phyloP scores from a whole-genome alignment of 1,284 basidiomycete species.

The Ustilago tritici region DNA sequence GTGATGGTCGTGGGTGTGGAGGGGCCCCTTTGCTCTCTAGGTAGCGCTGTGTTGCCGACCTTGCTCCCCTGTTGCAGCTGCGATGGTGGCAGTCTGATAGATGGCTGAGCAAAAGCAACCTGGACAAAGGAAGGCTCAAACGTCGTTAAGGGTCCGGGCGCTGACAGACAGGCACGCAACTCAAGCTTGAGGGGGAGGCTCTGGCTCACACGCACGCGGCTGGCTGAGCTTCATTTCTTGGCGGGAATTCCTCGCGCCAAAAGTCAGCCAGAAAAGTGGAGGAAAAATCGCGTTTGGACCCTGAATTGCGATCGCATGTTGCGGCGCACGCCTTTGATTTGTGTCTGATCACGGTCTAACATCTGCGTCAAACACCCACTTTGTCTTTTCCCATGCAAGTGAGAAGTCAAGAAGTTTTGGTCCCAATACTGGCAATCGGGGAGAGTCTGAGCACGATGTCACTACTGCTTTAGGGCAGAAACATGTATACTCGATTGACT shows the following conservation, averaged over 20 bases:
- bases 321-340: background rate
- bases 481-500: no score
- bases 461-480: no score
- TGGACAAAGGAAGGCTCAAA: conserved; percentile 8
- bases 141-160: conserved; percentile 15
- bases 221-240: background rate
- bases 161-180: background rate
- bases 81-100: no score
- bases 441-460: no score
- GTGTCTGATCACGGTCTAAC: background rate
- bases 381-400: no score
- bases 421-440: no score
- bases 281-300: conserved; percentile 12
- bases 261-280: conserved; percentile 5
- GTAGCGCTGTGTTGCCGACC: no score
- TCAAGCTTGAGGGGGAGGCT: conserved; percentile 9
- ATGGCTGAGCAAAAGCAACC: conserved; percentile 10
- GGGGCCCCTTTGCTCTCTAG: no score
- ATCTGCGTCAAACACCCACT: background rate
- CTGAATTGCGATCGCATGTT: background rate
- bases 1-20: background rate
- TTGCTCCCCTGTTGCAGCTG: no score
- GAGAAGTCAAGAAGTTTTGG: no score
- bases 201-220: background rate
- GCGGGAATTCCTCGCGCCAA: background rate